A percentile compares a stretch with the other conserved stretches of the same genome.
Conservation (phyloP, 805 yeast genomes). For the Scheffersomyces spartinae region DNA sequence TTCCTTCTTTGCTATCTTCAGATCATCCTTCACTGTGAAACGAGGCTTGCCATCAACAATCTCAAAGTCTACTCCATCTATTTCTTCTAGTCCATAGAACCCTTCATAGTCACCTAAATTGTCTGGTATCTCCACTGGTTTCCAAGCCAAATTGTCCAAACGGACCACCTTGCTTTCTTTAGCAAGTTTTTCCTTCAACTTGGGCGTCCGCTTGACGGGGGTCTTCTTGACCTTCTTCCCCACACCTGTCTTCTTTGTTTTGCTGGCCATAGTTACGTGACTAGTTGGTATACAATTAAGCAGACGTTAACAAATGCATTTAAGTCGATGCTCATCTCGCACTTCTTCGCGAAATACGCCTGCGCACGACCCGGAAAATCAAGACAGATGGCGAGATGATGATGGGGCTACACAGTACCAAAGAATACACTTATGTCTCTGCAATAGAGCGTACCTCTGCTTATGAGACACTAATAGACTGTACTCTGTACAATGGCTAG, state of each 20-base stretch:
- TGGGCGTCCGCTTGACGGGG: constrained; percentile 8
- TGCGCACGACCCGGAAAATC: no score
- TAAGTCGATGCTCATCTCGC: no score
- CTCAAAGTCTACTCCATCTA: constrained; percentile 85
- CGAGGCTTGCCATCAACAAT: constrained; percentile 57
- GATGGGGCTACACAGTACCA: no score
- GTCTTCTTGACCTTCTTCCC: constrained; percentile 4
- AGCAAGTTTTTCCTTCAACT: constrained; percentile 18
- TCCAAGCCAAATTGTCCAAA: constrained; percentile 58
- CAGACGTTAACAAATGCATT: no score
- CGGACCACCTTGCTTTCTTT: constrained; percentile 30
- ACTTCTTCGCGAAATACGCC: no score
- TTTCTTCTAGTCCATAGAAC: constrained; percentile 84
- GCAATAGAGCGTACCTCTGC: no score
- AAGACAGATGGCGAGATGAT: no score
- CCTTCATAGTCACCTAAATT: constrained; percentile 83
- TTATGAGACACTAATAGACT: no score
- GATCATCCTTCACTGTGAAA: constrained; percentile 29
- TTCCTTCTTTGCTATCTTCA: constrained; percentile 24
- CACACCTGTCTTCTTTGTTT: constrained; percentile 1
- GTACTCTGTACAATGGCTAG: no score
- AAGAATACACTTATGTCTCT: no score
- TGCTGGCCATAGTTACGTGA: constrained; percentile 1
- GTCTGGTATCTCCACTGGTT: constrained; percentile 70
- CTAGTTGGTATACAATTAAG: background rate